Conservation (phyloP, 768 basidiomycete species). For the Lentinus brumalis region DNA sequence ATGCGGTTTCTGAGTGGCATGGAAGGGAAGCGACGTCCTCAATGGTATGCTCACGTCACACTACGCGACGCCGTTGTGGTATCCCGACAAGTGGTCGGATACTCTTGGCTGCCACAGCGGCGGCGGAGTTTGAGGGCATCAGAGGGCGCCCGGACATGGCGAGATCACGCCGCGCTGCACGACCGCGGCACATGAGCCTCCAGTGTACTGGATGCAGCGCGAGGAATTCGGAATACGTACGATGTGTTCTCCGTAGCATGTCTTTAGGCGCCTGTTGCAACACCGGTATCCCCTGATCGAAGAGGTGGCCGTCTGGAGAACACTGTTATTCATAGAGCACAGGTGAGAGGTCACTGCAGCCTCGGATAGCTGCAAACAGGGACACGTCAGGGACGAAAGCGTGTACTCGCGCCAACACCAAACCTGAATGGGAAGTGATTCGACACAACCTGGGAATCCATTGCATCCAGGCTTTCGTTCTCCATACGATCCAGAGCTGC, state of each 20-base stretch:
- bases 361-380: too few species aligned
- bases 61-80: background rate
- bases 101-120: background rate
- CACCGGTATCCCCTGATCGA: constrained; percentile 1
- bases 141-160: background rate
- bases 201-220: background rate
- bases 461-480: too few species aligned
- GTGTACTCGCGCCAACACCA: too few species aligned
- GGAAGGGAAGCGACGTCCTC: background rate
- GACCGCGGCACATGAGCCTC: background rate
- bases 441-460: too few species aligned
- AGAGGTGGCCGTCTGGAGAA: background rate
- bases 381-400: too few species aligned
- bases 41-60: background rate
- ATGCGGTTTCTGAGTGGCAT: constrained; percentile 1
- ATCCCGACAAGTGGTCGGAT: background rate
- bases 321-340: too few species aligned
- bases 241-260: background rate
- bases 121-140: background rate
- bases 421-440: too few species aligned
- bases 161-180: background rate
- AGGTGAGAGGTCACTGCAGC: too few species aligned
- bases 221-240: background rate
- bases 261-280: too few species aligned
- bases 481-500: too few species aligned